phyloP scores from a whole-genome alignment of 768 basidiomycete genomes.

The Serendipita sp. region DNA sequence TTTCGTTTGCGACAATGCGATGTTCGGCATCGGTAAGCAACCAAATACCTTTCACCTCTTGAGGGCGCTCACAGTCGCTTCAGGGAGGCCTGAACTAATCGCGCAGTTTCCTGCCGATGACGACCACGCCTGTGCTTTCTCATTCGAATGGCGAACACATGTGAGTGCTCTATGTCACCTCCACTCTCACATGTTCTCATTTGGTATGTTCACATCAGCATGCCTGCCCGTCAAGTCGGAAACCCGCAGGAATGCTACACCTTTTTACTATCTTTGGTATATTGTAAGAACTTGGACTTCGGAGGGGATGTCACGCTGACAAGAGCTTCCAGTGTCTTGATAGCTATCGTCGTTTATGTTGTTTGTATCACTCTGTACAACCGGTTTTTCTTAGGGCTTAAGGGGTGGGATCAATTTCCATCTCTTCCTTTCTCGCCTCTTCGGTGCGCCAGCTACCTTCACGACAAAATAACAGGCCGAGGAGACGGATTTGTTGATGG shows the following conservation, averaged over 20 bases:
- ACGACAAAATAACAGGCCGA: constrained; percentile 5
- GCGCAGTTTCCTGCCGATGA: constrained; percentile 56
- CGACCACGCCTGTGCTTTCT: constrained; percentile 54
- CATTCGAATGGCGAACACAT: constrained; percentile 72
- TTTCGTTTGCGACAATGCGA: constrained; percentile 59
- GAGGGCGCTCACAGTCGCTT: not conserved
- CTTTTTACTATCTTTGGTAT: constrained; percentile 1
- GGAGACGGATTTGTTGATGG: constrained; percentile 2
- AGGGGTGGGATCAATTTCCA: constrained; percentile 60
- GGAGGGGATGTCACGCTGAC: not conserved
- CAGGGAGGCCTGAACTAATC: constrained; percentile 38
- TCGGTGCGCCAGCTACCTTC: constrained; percentile 8
- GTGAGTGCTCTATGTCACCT: constrained; percentile 26
- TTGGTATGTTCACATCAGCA: not conserved
- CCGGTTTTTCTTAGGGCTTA: constrained; percentile 53
- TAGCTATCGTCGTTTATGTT: constrained; percentile 47
- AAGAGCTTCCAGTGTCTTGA: constrained; percentile 28
- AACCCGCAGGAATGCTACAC: constrained; percentile 7
- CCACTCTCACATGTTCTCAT: not conserved
- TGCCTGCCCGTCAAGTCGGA: not conserved
- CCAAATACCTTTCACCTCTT: constrained; percentile 9
- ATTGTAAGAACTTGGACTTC: not conserved
- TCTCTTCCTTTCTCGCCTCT: constrained; percentile 14
- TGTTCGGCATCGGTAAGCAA: constrained; percentile 38
- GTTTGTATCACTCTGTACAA: constrained; percentile 61